These are phyloP conservation scores for Zalaria sp. DNA, from an alignment of 2,329 filamentous ascomycete genomes.

Conservation along the genomic window DNA sequence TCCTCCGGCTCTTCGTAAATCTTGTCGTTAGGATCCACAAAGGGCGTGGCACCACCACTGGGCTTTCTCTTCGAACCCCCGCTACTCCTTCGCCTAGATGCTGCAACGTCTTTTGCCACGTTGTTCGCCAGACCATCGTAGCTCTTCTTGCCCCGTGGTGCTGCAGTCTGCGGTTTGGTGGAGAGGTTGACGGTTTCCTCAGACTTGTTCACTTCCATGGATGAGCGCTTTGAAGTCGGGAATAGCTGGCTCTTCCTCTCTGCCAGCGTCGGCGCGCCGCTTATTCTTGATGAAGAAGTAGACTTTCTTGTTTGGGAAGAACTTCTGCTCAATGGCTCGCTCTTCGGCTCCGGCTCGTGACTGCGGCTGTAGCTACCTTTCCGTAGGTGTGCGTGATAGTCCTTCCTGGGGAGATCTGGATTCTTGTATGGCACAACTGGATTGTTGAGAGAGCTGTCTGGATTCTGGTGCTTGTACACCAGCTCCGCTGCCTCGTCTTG, in stretches of 20 bases:
- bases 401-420: constrained; percentile 16
- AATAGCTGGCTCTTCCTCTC: not conserved
- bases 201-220: not conserved
- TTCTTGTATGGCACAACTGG: constrained; percentile 26
- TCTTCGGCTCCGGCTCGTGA: constrained; percentile 20
- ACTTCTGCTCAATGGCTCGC: not conserved
- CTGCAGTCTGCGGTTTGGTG: not conserved
- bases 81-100: constrained; percentile 36
- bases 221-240: not conserved
- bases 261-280: not conserved
- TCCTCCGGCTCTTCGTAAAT: constrained; percentile 77
- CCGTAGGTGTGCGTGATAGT: constrained; percentile 53
- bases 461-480: constrained; percentile 63
- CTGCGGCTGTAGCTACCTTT: constrained; percentile 55
- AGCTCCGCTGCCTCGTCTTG: constrained; percentile 66
- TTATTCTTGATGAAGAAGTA: not conserved
- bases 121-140: constrained; percentile 21
- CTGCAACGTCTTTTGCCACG: constrained; percentile 18
- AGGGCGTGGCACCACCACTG: constrained; percentile 54
- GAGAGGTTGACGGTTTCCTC: not conserved
- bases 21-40: constrained; percentile 56
- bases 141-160: constrained; percentile 14
- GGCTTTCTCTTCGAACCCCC: constrained; percentile 55
- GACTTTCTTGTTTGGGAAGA: not conserved
- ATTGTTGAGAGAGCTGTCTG: constrained; percentile 48